phyloP scores from a whole-genome alignment of 1,139 yeast species.

The Taphrina sp. region DNA sequence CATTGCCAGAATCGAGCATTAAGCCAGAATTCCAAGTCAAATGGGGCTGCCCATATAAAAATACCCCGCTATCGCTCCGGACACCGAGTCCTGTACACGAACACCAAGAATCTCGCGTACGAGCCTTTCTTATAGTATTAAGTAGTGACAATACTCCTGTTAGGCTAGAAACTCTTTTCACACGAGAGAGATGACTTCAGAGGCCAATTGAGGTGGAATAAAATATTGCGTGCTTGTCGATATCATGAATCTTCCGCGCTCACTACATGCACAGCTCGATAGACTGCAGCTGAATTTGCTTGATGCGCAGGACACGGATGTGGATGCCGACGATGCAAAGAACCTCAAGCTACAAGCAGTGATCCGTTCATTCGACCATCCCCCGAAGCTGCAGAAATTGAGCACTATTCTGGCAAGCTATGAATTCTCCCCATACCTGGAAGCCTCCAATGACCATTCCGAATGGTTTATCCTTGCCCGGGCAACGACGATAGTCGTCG shows the following conservation, averaged over 20 bases:
- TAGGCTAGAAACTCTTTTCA: too few relatives aligned
- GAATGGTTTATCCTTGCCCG: conserved; percentile 40
- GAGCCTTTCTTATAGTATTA: too few relatives aligned
- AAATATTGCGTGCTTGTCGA: too few relatives aligned
- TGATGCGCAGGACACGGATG: neutral
- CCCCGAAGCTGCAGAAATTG: conserved; percentile 14
- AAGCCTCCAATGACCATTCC: neutral
- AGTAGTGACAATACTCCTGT: too few relatives aligned
- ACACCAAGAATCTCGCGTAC: too few relatives aligned
- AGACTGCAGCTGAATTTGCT: conserved; percentile 1
- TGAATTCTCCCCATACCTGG: conserved; percentile 7
- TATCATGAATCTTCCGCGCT: conserved; percentile 3
- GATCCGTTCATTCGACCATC: conserved; percentile 14
- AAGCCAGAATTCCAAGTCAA: too few relatives aligned
- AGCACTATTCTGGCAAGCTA: conserved; percentile 10
- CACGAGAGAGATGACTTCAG: too few relatives aligned
- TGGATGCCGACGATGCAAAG: neutral
- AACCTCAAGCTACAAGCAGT: conserved; percentile 12
- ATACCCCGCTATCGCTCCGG: too few relatives aligned
- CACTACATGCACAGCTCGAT: conserved; percentile 3
- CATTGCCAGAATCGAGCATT: too few relatives aligned
- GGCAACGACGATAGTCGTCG: conserved; percentile 37
- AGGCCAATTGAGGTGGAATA: too few relatives aligned
- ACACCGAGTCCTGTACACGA: too few relatives aligned
- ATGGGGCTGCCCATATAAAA: too few relatives aligned